Base-by-base conservation (phyloP, 306 rosid genomes). In the Dryas alaskensis region DNA sequence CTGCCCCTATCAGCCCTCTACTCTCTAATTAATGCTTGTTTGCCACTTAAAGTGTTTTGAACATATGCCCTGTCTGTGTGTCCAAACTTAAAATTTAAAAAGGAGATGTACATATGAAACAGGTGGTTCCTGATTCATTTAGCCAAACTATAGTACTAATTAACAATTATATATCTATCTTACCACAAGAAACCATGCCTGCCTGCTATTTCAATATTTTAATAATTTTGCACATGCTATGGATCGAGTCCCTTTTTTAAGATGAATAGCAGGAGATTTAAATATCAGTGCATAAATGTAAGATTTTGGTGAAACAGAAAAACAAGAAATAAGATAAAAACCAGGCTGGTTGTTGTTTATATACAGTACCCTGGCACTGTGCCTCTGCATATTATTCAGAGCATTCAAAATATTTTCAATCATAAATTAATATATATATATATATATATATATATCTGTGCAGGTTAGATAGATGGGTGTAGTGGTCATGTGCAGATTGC, bases 401-500 rank as follows among this genome's bases (percentile, higher is more conserved):
- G 47, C 72, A 31, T 12, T 49, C 58, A 67, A 40, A 7, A 22
- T 60, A 76, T 73, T 62, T 42, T 12, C 16, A 27, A 6, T 78
- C 80, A 80, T 65, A 19, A 43, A 74, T 69, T 68, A 14, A 67
- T 40, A 75, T 60, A 76, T 59, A 46, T 73, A 50, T 47, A 47
- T 14, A 3, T 5, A 31, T 10, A 46, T 70, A n/a, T 12, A 45
- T 31, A 73, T 63, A 31, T 51, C 1, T 4, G 46, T 17, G 84
- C 78, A 71, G 71, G 57, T 73, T 66, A 40, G 77, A 22, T 73
- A 46, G 80, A 76, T 66, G 67, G 78, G 69, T 82, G 73, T 64
- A 51, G 84, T 16, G 73, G 60, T 80, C 87, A 83, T 78, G 95
- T 81, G 95, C 87, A 80, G 86, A 74, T 40, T 85, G 86, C 85